A percentile compares a stretch with the other conserved stretches of the same genome.
Conservation (phyloP, 768 basidiomycete species). For the Candolleomyces eurysporus region DNA sequence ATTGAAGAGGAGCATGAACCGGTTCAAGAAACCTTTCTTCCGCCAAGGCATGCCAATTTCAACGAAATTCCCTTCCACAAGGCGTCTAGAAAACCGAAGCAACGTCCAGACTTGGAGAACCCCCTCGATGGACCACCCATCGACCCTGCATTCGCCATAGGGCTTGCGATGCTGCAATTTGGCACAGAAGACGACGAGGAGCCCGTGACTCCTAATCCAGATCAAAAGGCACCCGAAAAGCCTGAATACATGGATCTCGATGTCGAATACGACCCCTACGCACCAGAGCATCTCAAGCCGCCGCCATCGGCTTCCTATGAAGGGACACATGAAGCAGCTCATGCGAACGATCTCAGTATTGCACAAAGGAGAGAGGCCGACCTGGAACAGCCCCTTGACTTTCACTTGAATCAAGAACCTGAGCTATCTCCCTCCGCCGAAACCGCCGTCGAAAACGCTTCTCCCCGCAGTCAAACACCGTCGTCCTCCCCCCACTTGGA, state of each 20-base stretch:
- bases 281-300: slow-evolving; percentile 1
- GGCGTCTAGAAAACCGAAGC: neutral
- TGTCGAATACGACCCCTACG: slow-evolving; percentile 7
- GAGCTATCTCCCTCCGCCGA: neutral
- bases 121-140: slow-evolving; percentile 10
- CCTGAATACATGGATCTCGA: neutral
- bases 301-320: too few species aligned
- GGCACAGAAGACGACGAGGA: neutral
- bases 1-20: neutral
- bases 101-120: slow-evolving; percentile 4
- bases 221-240: neutral
- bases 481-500: neutral
- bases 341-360: neutral
- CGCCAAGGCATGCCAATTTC: slow-evolving; percentile 9
- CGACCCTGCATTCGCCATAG: slow-evolving; percentile 5
- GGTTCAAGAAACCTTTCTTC: neutral
- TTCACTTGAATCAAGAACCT: slow-evolving; percentile 1
- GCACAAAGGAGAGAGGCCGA: neutral
- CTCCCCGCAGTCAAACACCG: neutral
- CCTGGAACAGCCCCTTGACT: too few species aligned
- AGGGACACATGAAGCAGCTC: too few species aligned
- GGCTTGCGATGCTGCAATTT: slow-evolving; percentile 9
- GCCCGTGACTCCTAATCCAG: neutral
- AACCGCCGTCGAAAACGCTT: neutral
- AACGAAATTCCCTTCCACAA: slow-evolving; percentile 12